Base-by-base conservation (phyloP, 1,139 yeast species). In the Geotrichum citri-aurantii region DNA sequence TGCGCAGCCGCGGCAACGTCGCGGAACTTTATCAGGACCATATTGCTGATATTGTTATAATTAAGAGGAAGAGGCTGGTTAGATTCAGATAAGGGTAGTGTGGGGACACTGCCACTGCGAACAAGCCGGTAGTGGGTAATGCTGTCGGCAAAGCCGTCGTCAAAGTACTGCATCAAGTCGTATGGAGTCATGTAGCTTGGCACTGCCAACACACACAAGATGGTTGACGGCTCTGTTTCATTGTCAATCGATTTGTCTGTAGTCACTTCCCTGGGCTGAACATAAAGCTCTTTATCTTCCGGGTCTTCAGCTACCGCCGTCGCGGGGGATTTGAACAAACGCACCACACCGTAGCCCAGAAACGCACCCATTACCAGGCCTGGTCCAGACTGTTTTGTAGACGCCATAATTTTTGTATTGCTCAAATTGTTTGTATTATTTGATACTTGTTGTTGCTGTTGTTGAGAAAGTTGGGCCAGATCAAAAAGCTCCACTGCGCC, bases 181-280 rank as follows among this genome's bases (percentile, higher is more conserved):
- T 90, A 86, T 0, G 95, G 89, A 0, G 96, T 85, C 70, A 91
- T 85, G 69, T 91, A 92, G 3, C 90, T 84, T 0, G 98, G 98
- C 0, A 91, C 85, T 0, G 96, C 93, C 31, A 91, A 73, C 26
- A 92, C 87, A 0, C 95, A 84, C 6, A 89, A 81, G 74, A 88
- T 66, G 59, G 52, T 66, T 52, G 46, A n/a, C 12, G 40, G n/a
- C 12, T 33, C 17, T 33, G 40, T 6, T 1, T 33, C 19, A 14
- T 33, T 14, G 19, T 52, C 54, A 44, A 24, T 48, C 2, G 24
- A 23, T 3, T 54, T 52, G 19, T 46, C 49, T 2, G 29, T 19
- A 11, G 31, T 31, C n/a, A 37, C 40, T 12, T 44, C 55, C 48
- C 50, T 50, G 14, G 52, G 26, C 49, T 55, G 51, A 11, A 49